phyloP scores from a whole-genome alignment of 2,329 filamentous ascomycete species.

The Colletotrichum spaethianum region DNA sequence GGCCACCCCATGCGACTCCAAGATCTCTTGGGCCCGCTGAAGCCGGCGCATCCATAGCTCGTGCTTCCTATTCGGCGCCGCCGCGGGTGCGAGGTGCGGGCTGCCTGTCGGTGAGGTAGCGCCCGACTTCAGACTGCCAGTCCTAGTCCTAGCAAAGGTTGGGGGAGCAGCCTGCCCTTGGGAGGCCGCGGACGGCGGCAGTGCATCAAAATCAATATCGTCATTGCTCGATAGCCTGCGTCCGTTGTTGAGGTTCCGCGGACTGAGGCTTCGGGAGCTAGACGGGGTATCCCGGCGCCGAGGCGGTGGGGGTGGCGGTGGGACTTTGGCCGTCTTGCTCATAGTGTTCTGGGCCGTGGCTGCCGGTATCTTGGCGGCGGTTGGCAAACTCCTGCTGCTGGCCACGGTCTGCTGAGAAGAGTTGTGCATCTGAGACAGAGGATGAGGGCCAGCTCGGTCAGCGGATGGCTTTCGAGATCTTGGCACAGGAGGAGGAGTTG shows the following conservation, averaged over 20 bases:
- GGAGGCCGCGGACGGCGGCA: slow-evolving; percentile 51
- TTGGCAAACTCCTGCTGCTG: slow-evolving; percentile 42
- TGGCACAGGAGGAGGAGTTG: slow-evolving; percentile 51
- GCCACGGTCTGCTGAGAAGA: slow-evolving; percentile 52
- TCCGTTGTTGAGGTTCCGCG: slow-evolving; percentile 48
- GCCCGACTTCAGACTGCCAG: slow-evolving; percentile 49
- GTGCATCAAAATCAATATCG: slow-evolving; percentile 58
- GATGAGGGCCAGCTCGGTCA: slow-evolving; percentile 51
- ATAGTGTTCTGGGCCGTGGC: neutral
- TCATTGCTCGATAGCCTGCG: slow-evolving; percentile 54
- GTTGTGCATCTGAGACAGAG: slow-evolving; percentile 58
- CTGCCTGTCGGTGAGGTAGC: slow-evolving; percentile 53
- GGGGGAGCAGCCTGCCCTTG: slow-evolving; percentile 40
- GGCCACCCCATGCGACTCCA: slow-evolving; percentile 76
- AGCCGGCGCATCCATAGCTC: slow-evolving; percentile 80
- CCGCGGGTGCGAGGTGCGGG: slow-evolving; percentile 51
- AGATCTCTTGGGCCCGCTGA: slow-evolving; percentile 72
- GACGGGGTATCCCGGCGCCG: slow-evolving; percentile 60
- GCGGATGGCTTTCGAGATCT: slow-evolving; percentile 52
- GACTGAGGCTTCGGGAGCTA: slow-evolving; percentile 50
- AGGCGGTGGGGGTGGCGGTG: slow-evolving; percentile 63
- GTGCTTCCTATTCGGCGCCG: slow-evolving; percentile 73
- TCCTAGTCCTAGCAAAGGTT: slow-evolving; percentile 45
- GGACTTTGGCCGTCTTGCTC: slow-evolving; percentile 36
- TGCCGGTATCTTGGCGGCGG: slow-evolving; percentile 22